phyloP scores from a whole-genome alignment of 2,329 filamentous ascomycete genomes.

The Fusarium proliferatum region DNA sequence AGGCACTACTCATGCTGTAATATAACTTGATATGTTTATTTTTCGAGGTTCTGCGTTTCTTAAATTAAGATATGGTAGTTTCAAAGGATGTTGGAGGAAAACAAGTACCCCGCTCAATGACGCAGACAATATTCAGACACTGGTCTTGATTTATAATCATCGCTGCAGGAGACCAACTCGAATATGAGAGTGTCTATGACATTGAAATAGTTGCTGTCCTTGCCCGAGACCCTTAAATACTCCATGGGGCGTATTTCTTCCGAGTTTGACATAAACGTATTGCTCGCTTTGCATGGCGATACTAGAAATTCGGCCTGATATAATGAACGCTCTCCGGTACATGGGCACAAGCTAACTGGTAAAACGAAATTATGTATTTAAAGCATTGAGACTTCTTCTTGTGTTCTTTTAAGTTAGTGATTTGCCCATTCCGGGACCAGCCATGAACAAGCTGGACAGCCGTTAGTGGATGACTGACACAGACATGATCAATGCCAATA shows the following conservation, averaged over 20 bases:
- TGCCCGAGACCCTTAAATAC: too few relatives aligned
- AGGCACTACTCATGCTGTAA: not conserved
- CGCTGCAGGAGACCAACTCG: not conserved
- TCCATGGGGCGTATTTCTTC: too few relatives aligned
- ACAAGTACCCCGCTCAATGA: constrained; percentile 37
- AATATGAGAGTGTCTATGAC: not conserved
- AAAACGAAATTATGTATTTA: not conserved
- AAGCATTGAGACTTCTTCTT: not conserved
- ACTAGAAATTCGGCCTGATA: not conserved
- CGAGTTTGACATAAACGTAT: not conserved
- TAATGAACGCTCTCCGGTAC: too few relatives aligned
- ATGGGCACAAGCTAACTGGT: not conserved
- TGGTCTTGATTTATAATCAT: constrained; percentile 35
- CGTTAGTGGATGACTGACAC: too few relatives aligned
- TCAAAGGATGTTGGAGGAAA: not conserved
- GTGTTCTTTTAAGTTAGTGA: too few relatives aligned
- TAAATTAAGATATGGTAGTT: not conserved
- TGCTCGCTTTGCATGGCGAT: not conserved
- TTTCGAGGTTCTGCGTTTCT: not conserved
- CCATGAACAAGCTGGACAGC: not conserved
- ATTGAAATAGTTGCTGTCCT: too few relatives aligned
- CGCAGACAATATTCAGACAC: not conserved
- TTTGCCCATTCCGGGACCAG: not conserved
- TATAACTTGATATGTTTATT: not conserved
- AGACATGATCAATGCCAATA: too few relatives aligned